Base-by-base conservation (phyloP, 371 early-diverging fungal species). In the Mucor lusitanicus region DNA sequence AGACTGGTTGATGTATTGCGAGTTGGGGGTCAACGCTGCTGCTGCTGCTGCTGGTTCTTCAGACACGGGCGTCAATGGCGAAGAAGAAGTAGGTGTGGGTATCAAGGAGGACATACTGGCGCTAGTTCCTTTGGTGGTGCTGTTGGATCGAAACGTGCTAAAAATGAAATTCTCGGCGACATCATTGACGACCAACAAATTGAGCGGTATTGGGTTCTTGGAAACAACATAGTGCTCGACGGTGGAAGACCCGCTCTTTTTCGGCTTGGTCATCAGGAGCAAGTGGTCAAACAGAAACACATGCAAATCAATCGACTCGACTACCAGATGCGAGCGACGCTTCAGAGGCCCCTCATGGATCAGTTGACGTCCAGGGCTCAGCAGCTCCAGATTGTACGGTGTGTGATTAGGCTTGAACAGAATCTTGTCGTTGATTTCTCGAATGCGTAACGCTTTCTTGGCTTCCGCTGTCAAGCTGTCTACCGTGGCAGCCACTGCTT, bases 241-340 rank as follows among this genome's bases (percentile, higher is more conserved):
- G 44, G 91, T 30, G 37, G 19, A 32, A 27, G 19, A 23, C 70
- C 76, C 28, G 72, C 79, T 59, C 78, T 77, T 44, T 79, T 50
- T 50, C 12, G 80, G 80, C 72, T 91, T 92, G 37, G 94, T 88
- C 84, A 96, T 77, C 11, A 97, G 71, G 7, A 96, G 76, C 48
- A 86, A 72, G 76, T 97, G 94, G 71, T 97, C 97, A 57, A 96
- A 92, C 42, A 96, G 75, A 71, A 94, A 92, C 30, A 95, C 87
- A 40, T 81, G 79, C 7, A 95, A 62, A 17, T 91, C 90, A 0
- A 85, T 78, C n/a, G 77, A 77, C 32, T 91, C 92, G 9, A 89
- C 84, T 53, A 17, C 32, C 88, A 90, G 57, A 78, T 91, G 48
- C 83, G 76, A 77, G 42, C 88, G 85, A 46, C 89, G 81, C 28